Percentiles rank a stretch among this genome's conserved stretches.
Conservation (phyloP, 2,329 filamentous ascomycete species). For the Meredithiella fracta region DNA sequence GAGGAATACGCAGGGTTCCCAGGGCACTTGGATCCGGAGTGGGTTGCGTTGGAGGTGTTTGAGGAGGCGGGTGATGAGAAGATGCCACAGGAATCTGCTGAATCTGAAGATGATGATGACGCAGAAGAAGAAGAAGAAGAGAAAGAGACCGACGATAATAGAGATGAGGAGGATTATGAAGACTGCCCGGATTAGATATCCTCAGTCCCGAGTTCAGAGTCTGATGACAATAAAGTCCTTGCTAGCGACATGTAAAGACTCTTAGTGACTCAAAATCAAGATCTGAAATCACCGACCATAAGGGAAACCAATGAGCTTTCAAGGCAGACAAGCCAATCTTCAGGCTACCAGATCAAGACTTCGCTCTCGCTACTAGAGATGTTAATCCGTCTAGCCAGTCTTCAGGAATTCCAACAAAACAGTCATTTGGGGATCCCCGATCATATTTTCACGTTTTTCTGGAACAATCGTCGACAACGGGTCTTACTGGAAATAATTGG, state of each 20-base stretch:
- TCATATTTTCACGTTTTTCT: constrained; percentile 83
- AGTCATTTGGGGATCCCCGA: constrained; percentile 83
- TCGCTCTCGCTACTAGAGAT: constrained; percentile 70
- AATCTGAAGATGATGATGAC: constrained; percentile 22
- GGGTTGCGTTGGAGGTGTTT: constrained; percentile 81
- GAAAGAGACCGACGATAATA: constrained; percentile 30
- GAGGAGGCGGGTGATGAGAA: constrained; percentile 33
- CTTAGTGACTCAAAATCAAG: background rate
- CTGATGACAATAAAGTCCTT: background rate
- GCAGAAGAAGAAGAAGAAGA: constrained; percentile 47
- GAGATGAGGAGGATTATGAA: background rate
- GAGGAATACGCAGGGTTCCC: constrained; percentile 31
- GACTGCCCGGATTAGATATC: background rate
- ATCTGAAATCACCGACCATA: background rate
- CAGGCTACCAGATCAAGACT: constrained; percentile 30
- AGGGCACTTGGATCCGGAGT: constrained; percentile 66
- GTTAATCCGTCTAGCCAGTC: constrained; percentile 65
- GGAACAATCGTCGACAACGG: constrained; percentile 39
- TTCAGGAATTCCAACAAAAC: constrained; percentile 83
- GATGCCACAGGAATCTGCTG: no score
- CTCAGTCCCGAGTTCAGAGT: background rate
- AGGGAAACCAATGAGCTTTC: background rate
- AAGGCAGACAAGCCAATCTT: background rate
- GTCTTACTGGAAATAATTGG: constrained; percentile 29
- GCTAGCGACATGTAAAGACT: background rate